These are phyloP conservation scores for Moesziomyces antarcticus DNA, from an alignment of 1,284 basidiomycete species.

Conservation along the genomic window DNA sequence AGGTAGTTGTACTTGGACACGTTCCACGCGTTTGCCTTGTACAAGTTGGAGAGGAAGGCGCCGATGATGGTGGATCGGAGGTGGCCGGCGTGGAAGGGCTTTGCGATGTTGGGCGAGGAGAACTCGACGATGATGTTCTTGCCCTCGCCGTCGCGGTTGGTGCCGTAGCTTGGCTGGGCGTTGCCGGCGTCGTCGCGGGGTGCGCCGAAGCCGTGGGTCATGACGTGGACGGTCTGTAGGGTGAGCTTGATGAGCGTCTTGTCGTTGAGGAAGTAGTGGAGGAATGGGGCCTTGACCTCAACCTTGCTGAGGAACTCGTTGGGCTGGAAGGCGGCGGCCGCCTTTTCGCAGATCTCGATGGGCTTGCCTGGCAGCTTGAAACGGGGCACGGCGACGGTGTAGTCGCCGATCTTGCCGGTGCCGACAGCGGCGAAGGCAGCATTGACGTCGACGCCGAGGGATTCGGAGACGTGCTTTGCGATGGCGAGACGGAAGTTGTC, in stretches of 20 bases:
- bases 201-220: constrained; percentile 72
- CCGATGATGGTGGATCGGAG: constrained; percentile 97
- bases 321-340: constrained; percentile 73
- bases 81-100: constrained; percentile 98
- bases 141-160: constrained; percentile 62
- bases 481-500: constrained; percentile 88
- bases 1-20: constrained; percentile 89
- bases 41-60: constrained; percentile 89
- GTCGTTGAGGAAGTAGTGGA: constrained; percentile 59
- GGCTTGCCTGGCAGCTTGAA: constrained; percentile 88
- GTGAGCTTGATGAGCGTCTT: constrained; percentile 79
- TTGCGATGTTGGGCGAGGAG: constrained; percentile 97
- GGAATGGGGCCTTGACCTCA: constrained; percentile 58
- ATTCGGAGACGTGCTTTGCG: constrained; percentile 79
- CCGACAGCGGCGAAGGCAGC: constrained; percentile 86
- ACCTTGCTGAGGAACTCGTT: constrained; percentile 57
- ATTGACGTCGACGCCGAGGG: constrained; percentile 71
- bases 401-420: constrained; percentile 87
- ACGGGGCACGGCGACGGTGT: constrained; percentile 88
- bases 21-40: constrained; percentile 92
- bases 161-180: constrained; percentile 62
- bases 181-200: constrained; percentile 51
- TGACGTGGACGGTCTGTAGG: constrained; percentile 81
- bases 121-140: constrained; percentile 76
- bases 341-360: constrained; percentile 80